Evolutionary conservation across 805 yeast species (phyloP).

Genomic region (Phaffomyces thermotolerans): DNA sequence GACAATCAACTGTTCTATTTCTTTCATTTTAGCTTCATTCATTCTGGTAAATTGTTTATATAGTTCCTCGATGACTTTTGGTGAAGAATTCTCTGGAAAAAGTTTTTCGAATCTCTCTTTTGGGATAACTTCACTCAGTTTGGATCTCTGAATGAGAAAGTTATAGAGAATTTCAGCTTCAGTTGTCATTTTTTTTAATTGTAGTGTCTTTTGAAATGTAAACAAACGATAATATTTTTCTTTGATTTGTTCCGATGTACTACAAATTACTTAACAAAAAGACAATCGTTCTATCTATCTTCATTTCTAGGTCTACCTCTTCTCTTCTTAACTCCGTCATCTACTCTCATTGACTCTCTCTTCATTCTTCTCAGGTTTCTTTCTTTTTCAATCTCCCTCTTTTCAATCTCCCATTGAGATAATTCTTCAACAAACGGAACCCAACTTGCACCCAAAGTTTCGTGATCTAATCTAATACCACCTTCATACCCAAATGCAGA

Average conservation of each 20-base stretch:
- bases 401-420: conserved; percentile 89
- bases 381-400: conserved; percentile 91
- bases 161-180: too few relatives aligned
- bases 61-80: too few relatives aligned
- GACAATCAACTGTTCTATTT: conserved; percentile 1
- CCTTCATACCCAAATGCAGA: conserved; percentile 57
- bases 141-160: too few relatives aligned
- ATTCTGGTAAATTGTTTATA: too few relatives aligned
- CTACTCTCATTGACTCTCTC: conserved; percentile 79
- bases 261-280: too few relatives aligned
- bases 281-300: neutral
- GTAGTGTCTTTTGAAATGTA: too few relatives aligned
- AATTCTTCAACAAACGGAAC: conserved; percentile 81
- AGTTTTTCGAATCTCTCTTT: too few relatives aligned
- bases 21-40: neutral
- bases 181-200: too few relatives aligned
- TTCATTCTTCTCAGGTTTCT: conserved; percentile 86
- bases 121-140: too few relatives aligned
- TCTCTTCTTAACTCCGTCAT: conserved; percentile 39
- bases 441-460: conserved; percentile 75
- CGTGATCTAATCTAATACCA: conserved; percentile 67
- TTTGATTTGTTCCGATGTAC: too few relatives aligned
- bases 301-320: conserved; percentile 31
- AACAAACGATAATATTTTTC: too few relatives aligned
- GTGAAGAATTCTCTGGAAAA: too few relatives aligned